Base-by-base conservation (phyloP, 345 rosid species). In the Syzygium grande region DNA sequence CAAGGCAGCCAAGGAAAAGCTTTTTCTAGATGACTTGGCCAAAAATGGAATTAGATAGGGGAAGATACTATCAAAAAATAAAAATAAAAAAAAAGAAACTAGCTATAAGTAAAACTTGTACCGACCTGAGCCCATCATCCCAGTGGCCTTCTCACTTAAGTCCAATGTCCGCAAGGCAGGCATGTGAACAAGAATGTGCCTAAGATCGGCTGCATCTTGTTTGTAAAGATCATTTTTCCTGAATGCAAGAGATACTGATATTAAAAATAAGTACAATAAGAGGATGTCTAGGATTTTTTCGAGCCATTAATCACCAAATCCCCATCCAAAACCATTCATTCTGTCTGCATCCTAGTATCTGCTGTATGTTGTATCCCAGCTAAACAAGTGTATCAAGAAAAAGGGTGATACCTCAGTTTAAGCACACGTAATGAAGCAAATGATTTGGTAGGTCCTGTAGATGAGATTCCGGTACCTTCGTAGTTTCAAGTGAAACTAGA, bases 61-160 rank as follows among this genome's bases (percentile, higher is more conserved):
- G 61, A 80, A 89, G 65, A 87, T 86, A 73, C 89, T 90, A 89
- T 84, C n/a, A n/a, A 79, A 86, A 87, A 91, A 89, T 59, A 51
- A 65, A 46, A 46, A 17, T 14, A 46, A 27, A 61, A 27, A 87
- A 91, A 89, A 65, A 51, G 78, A 46, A 46, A 17, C 38, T 34
- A 34, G 38, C 38, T 34, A 34, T n/a, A n/a, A n/a, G 21, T 84
- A 9, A 13, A 89, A 30, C 87, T 84, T 52, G 58, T 86, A 86
- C 91, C 78, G 84, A 97, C 99, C 97, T 94, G 88, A 95, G 89
- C 84, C 98, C 99, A 87, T 91, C 88, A 89, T 95, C 96, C 90
- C 90, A 34, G 3, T 34, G 92, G 97, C 94, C 90, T 97, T 97
- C 84, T 96, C 98, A 84, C 99, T 91, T 85, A 97, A 78, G 93